Percentiles rank a stretch among this genome's conserved stretches.
Evolutionary conservation across 2,329 filamentous ascomycete species (phyloP).

Genomic region (Diaporthe longicolla): DNA sequence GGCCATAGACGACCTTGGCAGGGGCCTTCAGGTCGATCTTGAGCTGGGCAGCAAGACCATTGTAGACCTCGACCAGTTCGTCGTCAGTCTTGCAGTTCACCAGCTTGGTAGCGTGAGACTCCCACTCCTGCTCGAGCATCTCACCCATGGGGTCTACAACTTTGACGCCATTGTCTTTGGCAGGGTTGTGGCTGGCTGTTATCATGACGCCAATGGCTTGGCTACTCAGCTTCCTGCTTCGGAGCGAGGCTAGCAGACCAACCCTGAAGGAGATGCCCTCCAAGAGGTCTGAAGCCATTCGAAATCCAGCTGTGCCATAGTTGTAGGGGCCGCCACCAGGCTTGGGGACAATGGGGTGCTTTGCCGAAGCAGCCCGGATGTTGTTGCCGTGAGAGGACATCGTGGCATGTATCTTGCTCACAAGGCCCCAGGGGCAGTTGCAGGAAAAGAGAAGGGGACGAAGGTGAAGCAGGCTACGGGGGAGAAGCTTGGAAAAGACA

Average conservation of each 20-base stretch:
- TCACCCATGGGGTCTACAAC: conserved; percentile 98
- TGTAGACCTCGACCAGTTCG: conserved; percentile 81
- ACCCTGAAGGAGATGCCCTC: conserved; percentile 95
- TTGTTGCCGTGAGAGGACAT: conserved; percentile 63
- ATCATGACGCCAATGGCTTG: conserved; percentile 98
- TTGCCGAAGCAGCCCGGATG: conserved; percentile 73
- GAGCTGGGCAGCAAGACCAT: conserved; percentile 79
- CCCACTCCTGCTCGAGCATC: conserved; percentile 98
- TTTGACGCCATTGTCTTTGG: conserved; percentile 92
- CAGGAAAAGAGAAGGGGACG: not conserved
- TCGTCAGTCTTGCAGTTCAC: conserved; percentile 87
- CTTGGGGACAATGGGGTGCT: conserved; percentile 69
- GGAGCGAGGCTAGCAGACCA: conserved; percentile 87
- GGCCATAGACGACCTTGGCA: conserved; percentile 88
- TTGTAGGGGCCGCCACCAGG: conserved; percentile 68
- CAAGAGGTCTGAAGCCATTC: conserved; percentile 82
- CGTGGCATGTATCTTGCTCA: conserved; percentile 44
- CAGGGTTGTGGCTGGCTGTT: conserved; percentile 93
- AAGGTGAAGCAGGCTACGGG: conserved; percentile 11
- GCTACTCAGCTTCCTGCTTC: conserved; percentile 89
- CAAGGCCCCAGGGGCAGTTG: conserved; percentile 23
- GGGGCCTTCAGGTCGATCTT: conserved; percentile 80
- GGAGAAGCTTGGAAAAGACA: conserved; percentile 1
- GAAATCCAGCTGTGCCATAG: conserved; percentile 78
- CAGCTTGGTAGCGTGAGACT: conserved; percentile 86